Conservation (phyloP, 164 flowering plant species). For the Umbellularia californica region DNA sequence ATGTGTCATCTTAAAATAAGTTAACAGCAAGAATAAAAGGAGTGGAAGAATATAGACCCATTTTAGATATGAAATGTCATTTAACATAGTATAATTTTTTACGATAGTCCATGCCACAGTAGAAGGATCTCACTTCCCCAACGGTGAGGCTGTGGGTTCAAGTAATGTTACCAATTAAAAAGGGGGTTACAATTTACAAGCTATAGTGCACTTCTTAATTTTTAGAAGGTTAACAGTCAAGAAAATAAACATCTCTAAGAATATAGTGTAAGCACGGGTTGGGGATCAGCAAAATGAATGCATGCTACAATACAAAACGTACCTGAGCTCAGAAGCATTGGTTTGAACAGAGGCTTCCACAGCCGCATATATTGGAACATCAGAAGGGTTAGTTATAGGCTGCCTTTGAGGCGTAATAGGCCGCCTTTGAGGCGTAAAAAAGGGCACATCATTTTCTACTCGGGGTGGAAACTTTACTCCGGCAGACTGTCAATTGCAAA, state of each 20-base stretch:
- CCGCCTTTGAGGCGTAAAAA: conserved; percentile 87
- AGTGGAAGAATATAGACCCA: neutral
- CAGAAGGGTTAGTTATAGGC: conserved; percentile 38
- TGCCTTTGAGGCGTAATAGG: conserved; percentile 90
- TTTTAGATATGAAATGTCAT: neutral
- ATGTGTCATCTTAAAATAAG: neutral
- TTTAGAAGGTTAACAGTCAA: neutral
- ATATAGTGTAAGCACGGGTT: neutral
- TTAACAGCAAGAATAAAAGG: neutral
- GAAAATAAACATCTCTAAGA: neutral
- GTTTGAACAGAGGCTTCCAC: conserved; percentile 29
- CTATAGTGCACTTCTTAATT: neutral
- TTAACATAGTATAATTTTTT: neutral
- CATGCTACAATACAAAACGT: conserved; percentile 9
- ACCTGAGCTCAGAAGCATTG: conserved; percentile 84
- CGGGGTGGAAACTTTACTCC: conserved; percentile 66
- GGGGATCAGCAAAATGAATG: neutral
- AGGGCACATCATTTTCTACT: conserved; percentile 51
- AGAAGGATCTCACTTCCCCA: neutral
- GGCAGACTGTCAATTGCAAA: conserved; percentile 33
- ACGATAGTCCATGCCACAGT: neutral
- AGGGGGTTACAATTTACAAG: too few relatives aligned
- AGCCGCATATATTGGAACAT: conserved; percentile 42
- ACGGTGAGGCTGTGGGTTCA: neutral
- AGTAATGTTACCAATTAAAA: too few relatives aligned